Evolutionary conservation across 1,284 basidiomycete species (phyloP), one percentile per base, ranked within the genome.

Genomic region (Singerocomus inundabilis): DNA sequence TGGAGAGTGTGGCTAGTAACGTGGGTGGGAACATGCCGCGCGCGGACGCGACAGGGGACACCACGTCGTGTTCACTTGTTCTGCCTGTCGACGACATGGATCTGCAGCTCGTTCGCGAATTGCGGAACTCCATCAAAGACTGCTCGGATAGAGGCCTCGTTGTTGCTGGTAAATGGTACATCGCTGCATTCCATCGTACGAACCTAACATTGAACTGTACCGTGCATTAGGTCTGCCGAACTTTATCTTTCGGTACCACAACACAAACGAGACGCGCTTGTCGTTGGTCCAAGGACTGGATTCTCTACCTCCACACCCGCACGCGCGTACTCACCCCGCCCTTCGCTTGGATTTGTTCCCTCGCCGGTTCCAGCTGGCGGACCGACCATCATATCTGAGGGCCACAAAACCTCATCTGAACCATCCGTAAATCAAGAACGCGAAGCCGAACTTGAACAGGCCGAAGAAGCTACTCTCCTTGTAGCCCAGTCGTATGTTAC

Each of bases 401-500:
- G 51, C 28, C 67, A 71, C 52, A 60, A 28, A 57, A 56, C 57
- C 56, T 64, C 52, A 5, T 34, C 51, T 6, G 58, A 55, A 29
- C 56, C 66, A 26, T 48, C 62, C 58, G 16, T 70, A 24, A 60
- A 60, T 43, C 59, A 59, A 36, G 56, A 59, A 10, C 51, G 68
- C 32, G 81, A 85, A 56, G 54, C 58, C n/a, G 75, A 76, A 26
- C 64, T 78, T 43, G 79, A 87, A 55, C 70, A 72, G 36, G 73
- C 81, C 29, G 91, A 93, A 47, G 79, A 80, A 48, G 88, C 91
- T 64, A 59, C 75, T 12, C 72, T 93, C 59, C 69, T 81, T 52
- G 77, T 89, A 25, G 94, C 91, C 1, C 86, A 85, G 54, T 74
- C 82, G 8, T 88, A 85, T 60, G 82, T 93, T 57, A 85, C 93